Evolutionary conservation across 2,329 filamentous ascomycete species (phyloP).

Genomic region (Tothia fuscella): DNA sequence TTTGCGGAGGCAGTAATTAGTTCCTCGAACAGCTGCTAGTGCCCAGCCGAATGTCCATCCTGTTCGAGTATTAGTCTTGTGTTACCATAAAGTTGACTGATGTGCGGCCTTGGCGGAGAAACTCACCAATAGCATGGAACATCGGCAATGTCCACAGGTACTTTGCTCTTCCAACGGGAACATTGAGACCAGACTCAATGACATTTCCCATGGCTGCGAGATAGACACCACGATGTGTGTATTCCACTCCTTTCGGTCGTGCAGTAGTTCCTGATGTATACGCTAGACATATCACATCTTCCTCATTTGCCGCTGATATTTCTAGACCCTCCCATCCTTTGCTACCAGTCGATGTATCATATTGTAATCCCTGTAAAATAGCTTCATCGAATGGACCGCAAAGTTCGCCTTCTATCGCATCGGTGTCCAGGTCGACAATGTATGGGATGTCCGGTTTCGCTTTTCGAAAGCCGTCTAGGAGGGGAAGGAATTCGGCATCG

Average conservation of each 20-base stretch:
- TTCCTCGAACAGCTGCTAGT: constrained; percentile 85
- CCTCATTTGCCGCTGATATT: constrained; percentile 59
- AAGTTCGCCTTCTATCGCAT: constrained; percentile 59
- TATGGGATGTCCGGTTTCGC: constrained; percentile 53
- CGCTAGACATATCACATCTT: constrained; percentile 71
- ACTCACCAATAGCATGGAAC: constrained; percentile 54
- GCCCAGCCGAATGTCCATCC: constrained; percentile 86
- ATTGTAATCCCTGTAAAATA: constrained; percentile 64
- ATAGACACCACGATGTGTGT: constrained; percentile 79
- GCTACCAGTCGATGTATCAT: constrained; percentile 53
- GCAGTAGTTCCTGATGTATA: constrained; percentile 94
- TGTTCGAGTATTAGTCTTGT: neutral
- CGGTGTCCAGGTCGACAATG: constrained; percentile 75
- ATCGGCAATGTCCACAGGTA: constrained; percentile 91
- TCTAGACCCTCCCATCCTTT: constrained; percentile 70
- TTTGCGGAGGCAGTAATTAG: constrained; percentile 87
- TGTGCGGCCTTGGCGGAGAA: neutral
- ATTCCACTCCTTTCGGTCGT: constrained; percentile 83
- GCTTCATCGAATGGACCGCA: constrained; percentile 75
- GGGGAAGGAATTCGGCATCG: constrained; percentile 62
- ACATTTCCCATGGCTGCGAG: constrained; percentile 76
- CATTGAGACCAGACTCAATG: constrained; percentile 75
- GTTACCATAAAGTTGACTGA: constrained; percentile 12
- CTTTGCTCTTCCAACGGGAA: constrained; percentile 43
- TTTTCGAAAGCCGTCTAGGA: constrained; percentile 56